Base-by-base conservation (phyloP, 176 grass and related monocot species). In the Avena atlantica region DNA sequence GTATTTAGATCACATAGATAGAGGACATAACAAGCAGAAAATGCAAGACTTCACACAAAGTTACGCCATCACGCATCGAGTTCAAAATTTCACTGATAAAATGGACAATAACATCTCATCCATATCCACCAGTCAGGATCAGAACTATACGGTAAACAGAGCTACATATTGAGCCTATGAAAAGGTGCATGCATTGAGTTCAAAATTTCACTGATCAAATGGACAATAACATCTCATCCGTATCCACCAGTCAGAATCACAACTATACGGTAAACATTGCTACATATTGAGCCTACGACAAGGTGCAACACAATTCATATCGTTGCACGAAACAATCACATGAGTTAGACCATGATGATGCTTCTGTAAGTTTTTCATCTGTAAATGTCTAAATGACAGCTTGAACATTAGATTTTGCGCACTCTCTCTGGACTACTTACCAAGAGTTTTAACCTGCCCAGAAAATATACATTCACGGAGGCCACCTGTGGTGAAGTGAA, bases 401-500 rank as follows among this genome's bases (percentile, higher is more conserved):
- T 76, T 19, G 13, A 40, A 19, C 85, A 79, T 79, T 87, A 47
- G 36, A 49, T 70, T 78, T 36, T 78, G 11, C 0, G 12, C 24
- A 48, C 66, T 29, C 75, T 29, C 23, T 73, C 80, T 48, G 20
- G 52, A 21, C 61, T 55, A 76, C 69, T 84, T 84, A 74, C 68
- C 81, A 81, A 78, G 15, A 47, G 20, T 79, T 69, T 24, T 27
- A 78, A 85, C 24, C 77, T 5, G 12, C 42, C 84, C 56, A 85
- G 37, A 80, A 80, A 81, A 86, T 87, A 81, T 61, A 92, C 84
- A 87, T 76, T 89, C 79, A 84, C 3, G 80, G 62, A 53, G 68
- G 63, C 70, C 55, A 56, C 83, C 45, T 48, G 45, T 48, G 45
- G 45, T 48, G 45, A 48, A 48, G 45, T 48, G 45, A 48, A 48